A percentile compares a stretch with the other conserved stretches of the same genome.
Conservation (phyloP, 164 flowering plant species). For the Kingdonia uniflora region DNA sequence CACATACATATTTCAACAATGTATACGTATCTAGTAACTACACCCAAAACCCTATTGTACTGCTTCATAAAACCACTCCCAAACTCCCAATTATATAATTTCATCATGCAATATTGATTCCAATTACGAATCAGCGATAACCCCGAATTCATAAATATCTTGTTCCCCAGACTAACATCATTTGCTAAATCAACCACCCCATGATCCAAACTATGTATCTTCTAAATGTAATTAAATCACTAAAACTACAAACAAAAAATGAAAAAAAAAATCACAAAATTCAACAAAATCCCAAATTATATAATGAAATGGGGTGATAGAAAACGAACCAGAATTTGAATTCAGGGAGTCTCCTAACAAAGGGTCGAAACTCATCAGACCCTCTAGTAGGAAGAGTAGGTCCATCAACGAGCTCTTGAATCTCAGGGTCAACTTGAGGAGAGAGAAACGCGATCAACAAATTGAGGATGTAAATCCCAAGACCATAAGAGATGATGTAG, state of each 20-base stretch:
- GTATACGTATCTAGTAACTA: too few species aligned
- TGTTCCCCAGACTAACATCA: too few species aligned
- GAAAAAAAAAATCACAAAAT: not conserved
- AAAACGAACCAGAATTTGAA: constrained; percentile 42
- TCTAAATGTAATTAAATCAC: too few species aligned
- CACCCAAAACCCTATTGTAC: too few species aligned
- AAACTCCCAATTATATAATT: too few species aligned
- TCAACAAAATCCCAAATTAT: not conserved
- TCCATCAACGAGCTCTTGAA: constrained; percentile 25
- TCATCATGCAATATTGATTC: too few species aligned
- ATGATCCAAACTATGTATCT: too few species aligned
- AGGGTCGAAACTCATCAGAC: constrained; percentile 48
- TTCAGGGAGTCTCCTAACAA: constrained; percentile 49
- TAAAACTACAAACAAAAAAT: not conserved
- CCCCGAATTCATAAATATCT: too few species aligned
- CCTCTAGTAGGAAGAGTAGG: constrained; percentile 36
- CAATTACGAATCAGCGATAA: too few species aligned
- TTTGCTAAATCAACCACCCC: too few species aligned
- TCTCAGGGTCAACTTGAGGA: constrained; percentile 51
- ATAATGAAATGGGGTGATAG: not conserved
- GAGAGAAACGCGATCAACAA: constrained; percentile 44
- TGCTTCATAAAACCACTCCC: too few species aligned
- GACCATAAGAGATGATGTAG: constrained; percentile 41
- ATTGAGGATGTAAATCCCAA: constrained; percentile 46
- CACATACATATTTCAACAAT: too few species aligned